Base-by-base conservation (phyloP, 345 rosid species). In the Acer negundo region DNA sequence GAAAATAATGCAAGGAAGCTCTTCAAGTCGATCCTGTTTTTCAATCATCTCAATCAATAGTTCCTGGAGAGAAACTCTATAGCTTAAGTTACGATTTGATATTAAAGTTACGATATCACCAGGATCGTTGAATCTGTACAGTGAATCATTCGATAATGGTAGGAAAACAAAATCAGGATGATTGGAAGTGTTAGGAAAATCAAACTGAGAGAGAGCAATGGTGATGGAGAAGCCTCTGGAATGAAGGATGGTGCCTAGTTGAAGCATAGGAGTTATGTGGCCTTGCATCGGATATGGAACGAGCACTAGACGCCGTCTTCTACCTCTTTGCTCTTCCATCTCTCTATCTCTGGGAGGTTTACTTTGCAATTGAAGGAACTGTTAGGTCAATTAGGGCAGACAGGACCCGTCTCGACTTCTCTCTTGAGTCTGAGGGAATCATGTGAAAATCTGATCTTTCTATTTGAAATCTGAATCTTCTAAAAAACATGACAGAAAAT, bases 221-320 rank as follows among this genome's bases (percentile, higher is more conserved):
- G 91, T 87, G 79, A 94, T 86, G 35, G 88, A 81, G 82, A 91
- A 90, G 12, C 93, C 95, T 4, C 79, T 84, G 2, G 83, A 82
- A 67, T 91, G 76, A 44, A 94, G 92, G 64, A 87, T 77, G 49
- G 86, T 70, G 9, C 84, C 94, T 0, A 91, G 93, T 74, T 89
- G 93, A 87, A 91, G 90, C 86, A 91, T 90, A 2, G 96, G 98
- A 74, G 79, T 92, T 40, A 91, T 70, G 78, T 92, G 96, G 13
- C 98, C 97, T 80, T 90, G 94, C 42, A 80, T 82, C 68, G 95
- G 97, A 67, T 63, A 76, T 0, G 94, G 92, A 24, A 92, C 90
- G 0, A 92, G 81, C 42, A 94, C 85, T 56, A 87, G 46, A 8
- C 73, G 65, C 1, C 26, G 26, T 6, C 15, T 10, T 22, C 64